These are phyloP conservation scores for Polygonum maritimum DNA, from an alignment of 148 eudicot genomes.

Conservation along the genomic window DNA sequence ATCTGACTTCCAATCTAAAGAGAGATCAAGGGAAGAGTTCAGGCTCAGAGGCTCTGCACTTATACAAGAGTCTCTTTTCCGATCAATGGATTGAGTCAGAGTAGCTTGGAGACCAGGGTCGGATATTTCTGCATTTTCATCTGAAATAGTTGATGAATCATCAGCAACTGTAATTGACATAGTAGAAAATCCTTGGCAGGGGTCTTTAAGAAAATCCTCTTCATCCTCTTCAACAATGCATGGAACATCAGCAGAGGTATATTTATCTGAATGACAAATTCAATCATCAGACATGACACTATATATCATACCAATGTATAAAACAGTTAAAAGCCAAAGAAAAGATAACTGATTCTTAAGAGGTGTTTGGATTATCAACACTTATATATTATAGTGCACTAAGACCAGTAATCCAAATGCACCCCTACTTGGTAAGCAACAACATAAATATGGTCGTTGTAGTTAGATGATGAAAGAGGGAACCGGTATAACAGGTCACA, in stretches of 20 bases:
- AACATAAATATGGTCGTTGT: neutral
- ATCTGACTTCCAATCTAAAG: constrained; percentile 29
- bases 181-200: constrained; percentile 33
- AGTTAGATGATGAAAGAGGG: neutral
- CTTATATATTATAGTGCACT: no score
- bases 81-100: constrained; percentile 21
- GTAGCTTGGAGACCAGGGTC: constrained; percentile 21
- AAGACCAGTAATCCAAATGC: no score
- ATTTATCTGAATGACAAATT: constrained; percentile 45
- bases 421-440: neutral
- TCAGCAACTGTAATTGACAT: constrained; percentile 23
- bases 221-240: constrained; percentile 78
- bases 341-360: neutral
- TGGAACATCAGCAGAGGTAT: constrained; percentile 39
- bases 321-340: neutral
- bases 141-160: constrained; percentile 22
- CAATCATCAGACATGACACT: neutral
- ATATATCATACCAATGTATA: neutral
- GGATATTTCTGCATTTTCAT: constrained; percentile 29
- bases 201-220: constrained; percentile 49
- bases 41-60: constrained; percentile 61
- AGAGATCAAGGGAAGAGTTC: constrained; percentile 23
- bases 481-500: neutral
- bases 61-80: constrained; percentile 43
- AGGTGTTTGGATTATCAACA: no score